Percentiles rank a stretch among this genome's conserved stretches.
Conservation (phyloP, 108 stramenopile species). For the Cylindrotheca fusiformis region DNA sequence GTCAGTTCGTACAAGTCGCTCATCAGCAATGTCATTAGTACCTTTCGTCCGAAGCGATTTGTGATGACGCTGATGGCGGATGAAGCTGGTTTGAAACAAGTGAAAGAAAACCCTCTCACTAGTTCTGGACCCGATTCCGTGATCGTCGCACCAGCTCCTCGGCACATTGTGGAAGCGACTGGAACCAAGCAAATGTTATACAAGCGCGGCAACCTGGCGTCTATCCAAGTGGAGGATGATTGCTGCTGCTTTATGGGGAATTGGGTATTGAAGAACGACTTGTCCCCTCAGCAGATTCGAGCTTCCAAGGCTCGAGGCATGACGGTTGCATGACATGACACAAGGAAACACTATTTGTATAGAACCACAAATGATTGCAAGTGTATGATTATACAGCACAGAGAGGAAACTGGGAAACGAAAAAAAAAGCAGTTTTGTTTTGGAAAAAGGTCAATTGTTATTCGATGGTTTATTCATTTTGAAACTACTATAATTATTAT, state of each 20-base stretch:
- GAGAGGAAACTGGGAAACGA: neutral
- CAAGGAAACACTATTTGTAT: neutral
- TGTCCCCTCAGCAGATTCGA: conserved; percentile 26
- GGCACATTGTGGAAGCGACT: conserved; percentile 19
- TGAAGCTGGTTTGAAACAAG: conserved; percentile 87
- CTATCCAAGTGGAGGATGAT: conserved; percentile 89
- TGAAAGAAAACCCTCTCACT: conserved; percentile 78
- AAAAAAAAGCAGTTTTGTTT: no score
- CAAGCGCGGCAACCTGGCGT: conserved; percentile 72
- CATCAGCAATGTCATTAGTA: conserved; percentile 93
- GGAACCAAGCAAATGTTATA: conserved; percentile 48
- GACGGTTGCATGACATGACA: conserved; percentile 26
- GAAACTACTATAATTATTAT: conserved; percentile 2
- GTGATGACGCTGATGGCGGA: conserved; percentile 99
- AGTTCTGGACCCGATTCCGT: conserved; percentile 44
- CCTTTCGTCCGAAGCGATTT: conserved; percentile 96
- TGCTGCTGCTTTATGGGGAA: conserved; percentile 92
- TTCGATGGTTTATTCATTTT: no score
- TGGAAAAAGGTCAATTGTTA: neutral
- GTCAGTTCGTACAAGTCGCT: conserved; percentile 83
- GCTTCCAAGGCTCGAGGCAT: conserved; percentile 39
- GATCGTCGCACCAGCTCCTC: conserved; percentile 55
- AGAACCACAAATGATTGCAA: neutral
- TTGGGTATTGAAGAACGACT: conserved; percentile 62
- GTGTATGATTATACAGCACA: neutral